Evolutionary conservation across 768 basidiomycete species (phyloP).

Genomic region (Amanita exitialis): DNA sequence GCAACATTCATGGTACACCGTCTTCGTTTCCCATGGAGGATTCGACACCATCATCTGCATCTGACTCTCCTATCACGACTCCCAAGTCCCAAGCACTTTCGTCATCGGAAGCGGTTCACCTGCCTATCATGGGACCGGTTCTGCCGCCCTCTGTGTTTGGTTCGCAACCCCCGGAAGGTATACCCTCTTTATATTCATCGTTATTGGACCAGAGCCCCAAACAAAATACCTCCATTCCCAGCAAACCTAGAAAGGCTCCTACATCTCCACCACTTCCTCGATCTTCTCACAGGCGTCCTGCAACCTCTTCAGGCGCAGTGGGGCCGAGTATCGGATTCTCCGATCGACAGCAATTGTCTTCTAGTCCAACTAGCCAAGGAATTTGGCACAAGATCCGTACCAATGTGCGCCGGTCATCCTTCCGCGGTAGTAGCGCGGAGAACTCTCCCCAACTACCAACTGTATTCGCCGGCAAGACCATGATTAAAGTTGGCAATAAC

Average conservation of each 20-base stretch:
- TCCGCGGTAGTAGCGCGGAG: conserved; percentile 4
- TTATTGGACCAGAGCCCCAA: neutral
- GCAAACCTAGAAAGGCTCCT: neutral
- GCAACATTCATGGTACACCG: neutral
- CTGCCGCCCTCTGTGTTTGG: neutral
- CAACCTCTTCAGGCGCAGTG: neutral
- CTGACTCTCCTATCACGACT: conserved; percentile 11
- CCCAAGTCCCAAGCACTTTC: conserved; percentile 2
- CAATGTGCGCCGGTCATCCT: conserved; percentile 18
- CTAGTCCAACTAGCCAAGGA: conserved; percentile 10
- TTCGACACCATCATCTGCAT: conserved; percentile 12
- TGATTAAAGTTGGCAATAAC: neutral
- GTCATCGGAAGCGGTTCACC: neutral
- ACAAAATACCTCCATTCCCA: neutral
- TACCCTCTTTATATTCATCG: neutral
- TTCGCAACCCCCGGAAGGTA: neutral
- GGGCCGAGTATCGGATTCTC: neutral
- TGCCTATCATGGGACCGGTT: neutral
- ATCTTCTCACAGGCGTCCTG: neutral
- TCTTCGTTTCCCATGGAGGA: conserved; percentile 3
- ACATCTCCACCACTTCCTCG: neutral
- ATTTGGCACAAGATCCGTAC: conserved; percentile 30
- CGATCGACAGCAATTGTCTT: conserved; percentile 1
- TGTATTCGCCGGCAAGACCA: neutral
- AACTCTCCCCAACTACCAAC: neutral